Evolutionary conservation across 257 asterid genomes (phyloP), one percentile per base, ranked within the genome.

Genomic region (Paulownia fortunei): DNA sequence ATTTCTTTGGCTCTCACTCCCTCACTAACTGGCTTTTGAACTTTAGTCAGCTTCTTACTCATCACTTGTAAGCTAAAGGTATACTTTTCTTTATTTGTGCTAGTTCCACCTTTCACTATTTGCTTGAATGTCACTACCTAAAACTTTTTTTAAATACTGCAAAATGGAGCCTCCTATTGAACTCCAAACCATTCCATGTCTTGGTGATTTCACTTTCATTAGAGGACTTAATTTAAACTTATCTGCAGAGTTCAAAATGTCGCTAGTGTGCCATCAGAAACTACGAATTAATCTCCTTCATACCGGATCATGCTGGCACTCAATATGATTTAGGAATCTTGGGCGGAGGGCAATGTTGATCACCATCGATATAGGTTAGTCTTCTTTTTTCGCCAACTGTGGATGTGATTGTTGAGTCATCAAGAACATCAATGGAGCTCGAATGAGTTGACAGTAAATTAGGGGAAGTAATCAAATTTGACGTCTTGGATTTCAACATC

Each of bases 1-100:
- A 80, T 37, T 52, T 69, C 78, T 81, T 56, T 26, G 79, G 82
- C 82, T 73, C 80, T 77, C 77, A 59, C 82, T 70, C 75, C 56
- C 69, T 76, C 81, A 52, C 54, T 69, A 74, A 74, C 75, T 58
- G 73, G 67, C 80, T 11, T 76, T 76, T 39, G 34, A 37, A 69
- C 81, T 76, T 75, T 62, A 62, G 64, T 69, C 81, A 81, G 71
- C 82, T 82, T 24, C 67, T 66, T 34, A 73, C 79, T 78, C 81
- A 42, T 78, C 69, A 74, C 79, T 78, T 34, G 41, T 58, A 71
- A 71, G 80, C 83, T 77, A 78, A 56, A 80, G 65, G 51, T 76
- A 16, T 62, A 36, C 54, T 69, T 74, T 36, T 75, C 83, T 72
- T 49, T 74, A 32, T 56, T 77, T 74, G 34, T 75, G 42, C 56